phyloP scores from a whole-genome alignment of 768 basidiomycete species.

The Cystoderma amianthinum region DNA sequence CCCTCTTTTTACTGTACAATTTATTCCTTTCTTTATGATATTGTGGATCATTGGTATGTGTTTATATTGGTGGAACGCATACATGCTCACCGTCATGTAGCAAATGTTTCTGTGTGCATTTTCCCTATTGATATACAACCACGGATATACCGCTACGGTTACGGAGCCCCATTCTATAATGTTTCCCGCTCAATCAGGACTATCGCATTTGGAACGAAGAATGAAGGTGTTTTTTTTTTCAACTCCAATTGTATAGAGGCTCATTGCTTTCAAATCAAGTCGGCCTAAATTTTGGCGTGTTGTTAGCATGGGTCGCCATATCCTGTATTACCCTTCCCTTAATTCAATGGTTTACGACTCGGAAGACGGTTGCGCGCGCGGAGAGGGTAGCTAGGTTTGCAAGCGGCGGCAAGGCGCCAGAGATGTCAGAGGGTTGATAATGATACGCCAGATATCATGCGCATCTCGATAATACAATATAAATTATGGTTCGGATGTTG shows the following conservation, averaged over 20 bases:
- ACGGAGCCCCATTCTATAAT: conserved; percentile 59
- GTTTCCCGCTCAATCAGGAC: conserved; percentile 46
- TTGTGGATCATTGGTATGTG: conserved; percentile 55
- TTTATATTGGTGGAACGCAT: background rate
- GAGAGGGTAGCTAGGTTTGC: too few relatives aligned
- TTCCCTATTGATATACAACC: conserved; percentile 51
- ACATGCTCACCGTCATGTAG: conserved; percentile 15
- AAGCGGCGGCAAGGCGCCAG: too few relatives aligned
- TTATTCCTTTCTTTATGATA: conserved; percentile 56
- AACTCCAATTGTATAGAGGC: background rate
- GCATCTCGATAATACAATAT: too few relatives aligned
- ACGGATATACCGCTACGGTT: conserved; percentile 49
- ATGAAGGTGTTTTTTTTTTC: conserved; percentile 32
- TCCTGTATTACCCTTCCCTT: conserved; percentile 37
- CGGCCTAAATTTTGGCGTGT: conserved; percentile 50
- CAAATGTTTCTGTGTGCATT: conserved; percentile 49
- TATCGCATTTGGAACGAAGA: conserved; percentile 53
- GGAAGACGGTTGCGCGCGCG: background rate
- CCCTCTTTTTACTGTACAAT: conserved; percentile 43
- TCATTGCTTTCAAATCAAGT: conserved; percentile 24
- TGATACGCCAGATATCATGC: too few relatives aligned
- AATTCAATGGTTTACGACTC: conserved; percentile 22
- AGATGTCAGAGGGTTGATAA: too few relatives aligned
- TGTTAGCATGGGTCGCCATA: conserved; percentile 43
- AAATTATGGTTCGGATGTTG: too few relatives aligned